Base-by-base conservation (phyloP, 495 filamentous ascomycete genomes). In the Penicillium longicatenatum region DNA sequence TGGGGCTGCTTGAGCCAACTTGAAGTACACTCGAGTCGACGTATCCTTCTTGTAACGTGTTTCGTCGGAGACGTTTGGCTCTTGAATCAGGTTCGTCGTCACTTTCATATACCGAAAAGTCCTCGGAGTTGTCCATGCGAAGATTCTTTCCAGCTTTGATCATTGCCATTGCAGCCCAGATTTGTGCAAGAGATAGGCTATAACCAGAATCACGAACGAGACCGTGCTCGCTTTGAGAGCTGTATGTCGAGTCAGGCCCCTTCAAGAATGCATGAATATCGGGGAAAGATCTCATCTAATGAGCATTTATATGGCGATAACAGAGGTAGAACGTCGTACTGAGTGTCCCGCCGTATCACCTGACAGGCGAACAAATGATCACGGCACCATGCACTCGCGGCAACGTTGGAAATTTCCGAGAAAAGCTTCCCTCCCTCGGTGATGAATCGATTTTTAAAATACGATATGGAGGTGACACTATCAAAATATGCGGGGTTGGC, bases 121-220 rank as follows among this genome's bases (percentile, higher is more conserved):
- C n/a, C 62, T 66, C 2, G 30, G 19, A 9, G 44, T 50, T 30
- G 31, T 31, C 21, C 11, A 5, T 41, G 17, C 47, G 55, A 20
- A 44, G 47, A 29, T 57, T 24, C 17, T 50, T 35, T 17, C 51
- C 29, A 19, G 46, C 51, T 58, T 58, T 61, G 41, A 65, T 43
- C 51, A 56, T 65, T 3, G 62, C 62, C 58, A 65, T 41, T 46
- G 62, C 62, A 16, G 54, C 58, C 62, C 58, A 65, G 17, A 56
- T 55, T 37, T 65, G 58, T 5, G 22, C 58, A 4, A 65, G 58
- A 49, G 61, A 54, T 12, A 57, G 54, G 3, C 48, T 22, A 44
- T 35, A 51, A 20, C 17, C 22, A 45, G 43, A 54, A 10, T 24
- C 45, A 9, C 61, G 57, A 12, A 64, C 53, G 1, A 64, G 21